Evolutionary conservation across 1,139 yeast genomes (phyloP), one percentile per base, ranked within the genome.

Genomic region (Pichia kudriavzevii): DNA sequence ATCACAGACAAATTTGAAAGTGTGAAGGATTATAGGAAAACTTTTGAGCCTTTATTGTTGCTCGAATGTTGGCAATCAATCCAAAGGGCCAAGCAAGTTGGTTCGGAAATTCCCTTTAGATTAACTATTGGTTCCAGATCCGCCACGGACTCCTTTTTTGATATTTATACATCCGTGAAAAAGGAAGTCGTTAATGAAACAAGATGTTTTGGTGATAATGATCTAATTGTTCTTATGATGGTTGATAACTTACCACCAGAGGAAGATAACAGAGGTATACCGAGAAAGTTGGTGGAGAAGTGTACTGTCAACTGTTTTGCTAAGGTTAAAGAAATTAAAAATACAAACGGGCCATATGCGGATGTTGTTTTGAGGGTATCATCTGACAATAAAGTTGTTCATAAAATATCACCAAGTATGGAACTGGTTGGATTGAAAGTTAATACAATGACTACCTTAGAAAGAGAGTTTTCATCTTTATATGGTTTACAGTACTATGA

Each of bases 21-120:
- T 38, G 76, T 78, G 2, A 64, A 62, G 12, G 85, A 81, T 5
- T 93, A 93, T 52, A 70, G 69, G 32, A 62, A 65, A 24, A 66
- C 72, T 0, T 80, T 84, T 52, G 85, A 79, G 47, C 97, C 98
- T 0, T 63, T 93, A 31, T 61, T 93, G 31, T 63, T 88, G 60
- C 61, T 88, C 30, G 98, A 93, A 61, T 83, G 95, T 45, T 93
- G 97, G 97, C 95, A 88, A 52, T 83, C 87, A 0, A 72, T 93
- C 23, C 79, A 76, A 44, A 69, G 84, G 4, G 75, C 91, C 1
- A 78, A 81, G 46, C 73, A 72, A 35, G 74, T 84, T 16, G 68
- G 69, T 2, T 74, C 72, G 20, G 78, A 75, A 41, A 59, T 53
- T 7, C 88, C 95, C 1, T 80, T 91, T 53, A 71, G 72, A 27